These are phyloP conservation scores for Lotmaria passim DNA, from an alignment of 208 protist genomes.

Conservation along the genomic window DNA sequence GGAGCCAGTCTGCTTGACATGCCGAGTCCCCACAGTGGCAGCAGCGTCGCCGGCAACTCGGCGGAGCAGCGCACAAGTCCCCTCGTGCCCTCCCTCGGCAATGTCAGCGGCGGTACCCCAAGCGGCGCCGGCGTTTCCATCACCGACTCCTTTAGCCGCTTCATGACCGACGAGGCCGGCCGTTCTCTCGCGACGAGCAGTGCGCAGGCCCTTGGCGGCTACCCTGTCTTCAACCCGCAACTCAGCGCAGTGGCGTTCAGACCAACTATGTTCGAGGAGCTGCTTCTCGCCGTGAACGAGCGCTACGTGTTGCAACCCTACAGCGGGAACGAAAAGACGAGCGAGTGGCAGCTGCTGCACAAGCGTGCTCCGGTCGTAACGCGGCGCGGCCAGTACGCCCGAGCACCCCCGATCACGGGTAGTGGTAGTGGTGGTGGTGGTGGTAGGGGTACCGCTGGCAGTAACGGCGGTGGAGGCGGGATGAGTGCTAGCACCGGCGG, in stretches of 20 bases:
- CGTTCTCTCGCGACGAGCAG: constrained; percentile 14
- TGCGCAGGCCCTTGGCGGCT: constrained; percentile 21
- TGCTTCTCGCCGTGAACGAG: constrained; percentile 48
- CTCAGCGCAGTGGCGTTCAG: constrained; percentile 40
- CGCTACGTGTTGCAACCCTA: constrained; percentile 42
- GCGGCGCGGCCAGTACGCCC: constrained; percentile 19
- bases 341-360: constrained; percentile 48
- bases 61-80: constrained; percentile 14
- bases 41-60: constrained; percentile 3
- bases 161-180: constrained; percentile 18
- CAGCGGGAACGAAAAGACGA: constrained; percentile 39
- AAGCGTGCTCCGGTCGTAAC: constrained; percentile 30
- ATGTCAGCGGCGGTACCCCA: neutral
- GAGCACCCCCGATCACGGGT: neutral
- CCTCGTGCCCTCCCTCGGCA: constrained; percentile 2
- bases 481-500: neutral
- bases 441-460: neutral
- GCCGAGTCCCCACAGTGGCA: neutral
- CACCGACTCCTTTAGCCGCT: constrained; percentile 16
- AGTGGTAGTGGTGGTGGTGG: neutral
- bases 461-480: neutral
- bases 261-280: constrained; percentile 46
- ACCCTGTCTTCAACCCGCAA: constrained; percentile 44
- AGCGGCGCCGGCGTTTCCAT: constrained; percentile 16
- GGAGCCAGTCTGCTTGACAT: neutral